phyloP scores from a whole-genome alignment of 106 monocot genomes.

The Iris macrosiphon region DNA sequence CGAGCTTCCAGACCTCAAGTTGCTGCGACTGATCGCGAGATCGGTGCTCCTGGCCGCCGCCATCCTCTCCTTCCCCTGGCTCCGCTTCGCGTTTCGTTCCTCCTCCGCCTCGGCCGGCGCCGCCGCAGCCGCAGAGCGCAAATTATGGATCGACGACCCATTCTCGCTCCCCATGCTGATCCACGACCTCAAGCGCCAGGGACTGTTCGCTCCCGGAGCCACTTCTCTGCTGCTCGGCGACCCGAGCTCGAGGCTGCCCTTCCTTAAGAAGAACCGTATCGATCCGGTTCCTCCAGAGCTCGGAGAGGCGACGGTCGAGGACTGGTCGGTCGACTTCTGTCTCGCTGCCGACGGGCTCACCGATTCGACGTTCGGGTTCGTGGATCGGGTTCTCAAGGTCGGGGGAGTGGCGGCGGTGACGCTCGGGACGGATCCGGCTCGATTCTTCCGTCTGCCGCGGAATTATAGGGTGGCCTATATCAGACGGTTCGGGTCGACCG shows the following conservation, averaged over 20 bases:
- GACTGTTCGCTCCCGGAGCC: slow-evolving; percentile 31
- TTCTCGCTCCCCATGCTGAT: slow-evolving; percentile 23
- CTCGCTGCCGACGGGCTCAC: slow-evolving; percentile 21
- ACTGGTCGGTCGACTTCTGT: slow-evolving; percentile 45
- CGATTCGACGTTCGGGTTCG: slow-evolving; percentile 12
- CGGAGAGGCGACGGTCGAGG: slow-evolving; percentile 1
- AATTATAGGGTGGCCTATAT: slow-evolving; percentile 54
- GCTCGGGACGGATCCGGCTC: slow-evolving; percentile 14
- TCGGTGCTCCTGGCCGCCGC: slow-evolving; percentile 48
- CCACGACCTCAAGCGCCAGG: slow-evolving; percentile 40
- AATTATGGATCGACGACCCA: slow-evolving; percentile 7
- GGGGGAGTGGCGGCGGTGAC: slow-evolving; percentile 41
- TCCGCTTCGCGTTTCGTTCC: slow-evolving; percentile 23
- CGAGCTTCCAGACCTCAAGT: slow-evolving; percentile 35
- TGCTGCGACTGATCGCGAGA: slow-evolving; percentile 36
- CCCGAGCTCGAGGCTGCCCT: slow-evolving; percentile 5
- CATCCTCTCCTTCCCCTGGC: slow-evolving; percentile 38
- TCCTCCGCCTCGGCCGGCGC: background rate
- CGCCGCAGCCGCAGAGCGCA: background rate
- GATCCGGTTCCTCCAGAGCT: slow-evolving; percentile 8
- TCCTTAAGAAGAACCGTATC: slow-evolving; percentile 28
- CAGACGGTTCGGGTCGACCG: slow-evolving; percentile 34
- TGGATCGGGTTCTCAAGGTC: slow-evolving; percentile 34
- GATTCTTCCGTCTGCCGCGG: slow-evolving; percentile 18
- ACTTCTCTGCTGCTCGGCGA: slow-evolving; percentile 38